Base-by-base conservation (phyloP, 2,329 filamentous ascomycete species). In the Geosmithia flava region DNA sequence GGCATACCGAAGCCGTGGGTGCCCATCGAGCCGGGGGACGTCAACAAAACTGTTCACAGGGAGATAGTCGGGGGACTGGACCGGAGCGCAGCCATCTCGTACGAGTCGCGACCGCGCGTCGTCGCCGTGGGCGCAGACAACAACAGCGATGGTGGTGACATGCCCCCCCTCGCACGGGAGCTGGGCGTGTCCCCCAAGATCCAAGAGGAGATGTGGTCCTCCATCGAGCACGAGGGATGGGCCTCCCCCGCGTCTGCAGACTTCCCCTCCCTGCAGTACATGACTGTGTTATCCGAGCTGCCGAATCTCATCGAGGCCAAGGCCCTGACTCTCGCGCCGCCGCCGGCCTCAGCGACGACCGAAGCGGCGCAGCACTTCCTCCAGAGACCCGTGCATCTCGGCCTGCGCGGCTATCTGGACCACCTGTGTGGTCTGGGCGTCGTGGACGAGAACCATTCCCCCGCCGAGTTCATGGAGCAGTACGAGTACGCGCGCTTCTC, bases 401-500 rank as follows among this genome's bases (percentile, higher is more conserved):
- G 81, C 5, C 68, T 97, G 52, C 79, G 89, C 46, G 81, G 87
- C 52, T 97, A 97, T 59, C 33, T 96, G 3, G 68, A 70, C 1
- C 81, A 87, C 52, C 78, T 97, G 5, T 74, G 78, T 5, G 70
- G 71, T 3, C 66, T 95, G 20, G 79, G 78, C 3, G 76, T 95
- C 5, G 57, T 83, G 17, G 13, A 62, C 62, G 2, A 81, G 61
- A 54, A 72, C 33, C 10, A 37, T 11, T 37, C 33, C 3, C 11
- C 33, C 15, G 33, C 54, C 61, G 79, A 62, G 53, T 98, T 97
- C 59, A 67, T 96, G 19, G 65, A 74, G 1, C 68, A 78, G 19
- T 98, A 96, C 65, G 93, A 97, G 66, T 72, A 78, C 49, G 88
- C 89, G 2, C 82, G 91, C 41, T 98, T 95, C 67, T 90, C 87